These are phyloP conservation scores for Boletus sp. DNA, from an alignment of 768 basidiomycete genomes.

Conservation along the genomic window DNA sequence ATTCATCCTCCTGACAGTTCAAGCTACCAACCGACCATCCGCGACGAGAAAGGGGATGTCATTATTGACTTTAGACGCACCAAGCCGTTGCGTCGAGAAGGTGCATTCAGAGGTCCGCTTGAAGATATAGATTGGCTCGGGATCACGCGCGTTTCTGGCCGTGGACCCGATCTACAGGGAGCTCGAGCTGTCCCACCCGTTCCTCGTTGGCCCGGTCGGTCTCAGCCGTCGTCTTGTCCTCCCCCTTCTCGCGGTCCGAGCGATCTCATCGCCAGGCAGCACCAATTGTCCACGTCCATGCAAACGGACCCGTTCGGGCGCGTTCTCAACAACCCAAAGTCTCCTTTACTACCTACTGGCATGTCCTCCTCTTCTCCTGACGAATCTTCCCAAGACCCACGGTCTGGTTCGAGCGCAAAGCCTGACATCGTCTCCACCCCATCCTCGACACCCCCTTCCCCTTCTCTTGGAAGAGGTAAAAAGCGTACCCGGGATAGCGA, in stretches of 20 bases:
- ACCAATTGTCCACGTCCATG: not conserved
- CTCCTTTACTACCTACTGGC: not conserved
- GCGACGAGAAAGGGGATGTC: constrained; percentile 16
- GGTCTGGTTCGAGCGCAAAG: not conserved
- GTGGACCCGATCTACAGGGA: constrained; percentile 3
- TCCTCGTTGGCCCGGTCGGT: constrained; percentile 11
- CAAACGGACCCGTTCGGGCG: constrained; percentile 13
- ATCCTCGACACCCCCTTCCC: constrained; percentile 9
- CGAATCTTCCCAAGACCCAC: not conserved
- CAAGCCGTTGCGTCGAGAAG: constrained; percentile 18
- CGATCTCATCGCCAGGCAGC: constrained; percentile 11
- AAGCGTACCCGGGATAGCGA: constrained; percentile 17
- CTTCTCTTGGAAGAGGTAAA: constrained; percentile 5
- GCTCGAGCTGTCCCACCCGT: not conserved
- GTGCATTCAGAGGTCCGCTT: constrained; percentile 15
- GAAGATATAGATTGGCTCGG: constrained; percentile 6
- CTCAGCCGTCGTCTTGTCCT: not conserved
- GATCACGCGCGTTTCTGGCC: constrained; percentile 11
- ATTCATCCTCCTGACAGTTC: constrained; percentile 20
- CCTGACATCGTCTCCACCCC: not conserved
- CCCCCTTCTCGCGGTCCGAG: not conserved
- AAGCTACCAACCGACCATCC: constrained; percentile 10
- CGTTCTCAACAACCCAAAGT: not conserved
- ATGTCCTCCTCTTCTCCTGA: not conserved
- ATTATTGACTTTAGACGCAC: constrained; percentile 9